Percentiles rank a stretch among this genome's conserved stretches.
These are phyloP conservation scores for Acanthamoeba lugdunensis DNA, from an alignment of 208 protist species.

Conservation along the genomic window DNA sequence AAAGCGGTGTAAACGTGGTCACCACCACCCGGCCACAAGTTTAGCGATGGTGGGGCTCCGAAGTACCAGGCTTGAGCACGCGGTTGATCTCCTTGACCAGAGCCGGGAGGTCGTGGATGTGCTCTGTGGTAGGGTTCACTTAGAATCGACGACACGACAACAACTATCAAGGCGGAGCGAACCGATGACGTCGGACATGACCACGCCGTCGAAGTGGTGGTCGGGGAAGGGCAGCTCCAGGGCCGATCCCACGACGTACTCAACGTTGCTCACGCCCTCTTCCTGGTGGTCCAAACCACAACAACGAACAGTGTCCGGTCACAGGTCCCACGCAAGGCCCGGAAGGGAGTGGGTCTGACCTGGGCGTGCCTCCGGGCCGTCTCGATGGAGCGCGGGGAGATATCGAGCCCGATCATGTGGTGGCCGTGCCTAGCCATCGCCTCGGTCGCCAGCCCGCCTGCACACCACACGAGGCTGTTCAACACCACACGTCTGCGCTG, in stretches of 20 bases:
- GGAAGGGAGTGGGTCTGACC: background rate
- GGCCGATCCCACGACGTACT: constrained; percentile 14
- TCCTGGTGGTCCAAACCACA: background rate
- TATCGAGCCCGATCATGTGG: constrained; percentile 16
- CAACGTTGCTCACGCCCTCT: background rate
- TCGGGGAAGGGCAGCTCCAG: constrained; percentile 16
- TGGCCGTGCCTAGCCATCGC: background rate
- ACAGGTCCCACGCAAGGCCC: no score
- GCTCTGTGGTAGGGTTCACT: background rate
- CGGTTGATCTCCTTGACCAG: constrained; percentile 12
- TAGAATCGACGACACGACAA: background rate
- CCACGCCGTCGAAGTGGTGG: constrained; percentile 8
- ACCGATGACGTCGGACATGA: constrained; percentile 57
- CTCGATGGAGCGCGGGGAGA: constrained; percentile 25
- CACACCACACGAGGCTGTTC: no score
- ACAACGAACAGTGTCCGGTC: no score
- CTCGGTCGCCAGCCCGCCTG: constrained; percentile 12
- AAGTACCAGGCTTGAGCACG: constrained; percentile 18
- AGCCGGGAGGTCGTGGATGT: constrained; percentile 29
- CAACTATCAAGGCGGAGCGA: background rate
- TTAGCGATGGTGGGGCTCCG: no score
- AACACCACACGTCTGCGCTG: background rate
- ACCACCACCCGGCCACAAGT: no score
- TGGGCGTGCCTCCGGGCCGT: constrained; percentile 7
- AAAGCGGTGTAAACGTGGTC: no score